phyloP scores from a whole-genome alignment of 1,284 basidiomycete genomes.

The Quambalaria eucalypti region DNA sequence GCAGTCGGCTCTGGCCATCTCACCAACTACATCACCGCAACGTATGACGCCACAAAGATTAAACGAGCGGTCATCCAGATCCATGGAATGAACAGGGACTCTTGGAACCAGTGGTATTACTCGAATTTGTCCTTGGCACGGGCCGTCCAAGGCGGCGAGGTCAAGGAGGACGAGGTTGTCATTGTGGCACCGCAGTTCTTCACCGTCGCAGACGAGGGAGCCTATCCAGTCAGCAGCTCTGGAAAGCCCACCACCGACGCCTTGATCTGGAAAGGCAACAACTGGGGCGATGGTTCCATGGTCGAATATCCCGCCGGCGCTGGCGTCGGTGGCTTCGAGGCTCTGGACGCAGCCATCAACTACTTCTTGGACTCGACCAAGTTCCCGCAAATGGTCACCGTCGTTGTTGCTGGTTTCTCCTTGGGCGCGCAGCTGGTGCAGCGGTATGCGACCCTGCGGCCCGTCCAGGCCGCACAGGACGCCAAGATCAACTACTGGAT shows the following conservation, averaged over 20 bases:
- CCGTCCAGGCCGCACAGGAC: conserved; percentile 14
- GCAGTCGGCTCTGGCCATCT: conserved; percentile 17
- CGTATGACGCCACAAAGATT: conserved; percentile 2
- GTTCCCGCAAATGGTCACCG: conserved; percentile 32
- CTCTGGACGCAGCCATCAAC: conserved; percentile 23
- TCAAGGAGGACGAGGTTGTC: conserved; percentile 28
- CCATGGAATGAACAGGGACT: conserved; percentile 2
- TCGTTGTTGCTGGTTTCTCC: conserved; percentile 39
- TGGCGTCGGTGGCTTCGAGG: conserved; percentile 20
- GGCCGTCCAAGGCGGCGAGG: conserved; percentile 18
- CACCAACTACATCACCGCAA: conserved; percentile 22
- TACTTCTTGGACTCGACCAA: conserved; percentile 21
- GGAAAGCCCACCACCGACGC: conserved; percentile 11
- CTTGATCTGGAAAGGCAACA: conserved; percentile 24
- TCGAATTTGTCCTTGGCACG: conserved; percentile 24
- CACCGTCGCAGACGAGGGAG: conserved; percentile 21
- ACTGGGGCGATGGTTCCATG: conserved; percentile 27
- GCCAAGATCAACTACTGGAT: conserved; percentile 30
- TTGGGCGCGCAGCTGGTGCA: conserved; percentile 33
- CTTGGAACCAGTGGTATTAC: conserved; percentile 32
- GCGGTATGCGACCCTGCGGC: conserved; percentile 29
- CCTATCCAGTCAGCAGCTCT: conserved; percentile 20
- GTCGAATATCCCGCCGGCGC: conserved; percentile 20
- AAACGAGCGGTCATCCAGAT: conserved; percentile 6
- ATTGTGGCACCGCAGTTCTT: conserved; percentile 38